Percentiles rank a stretch among this genome's conserved stretches.
Evolutionary conservation across 306 rosid species (phyloP).

Genomic region (Cicer cuneatum): DNA sequence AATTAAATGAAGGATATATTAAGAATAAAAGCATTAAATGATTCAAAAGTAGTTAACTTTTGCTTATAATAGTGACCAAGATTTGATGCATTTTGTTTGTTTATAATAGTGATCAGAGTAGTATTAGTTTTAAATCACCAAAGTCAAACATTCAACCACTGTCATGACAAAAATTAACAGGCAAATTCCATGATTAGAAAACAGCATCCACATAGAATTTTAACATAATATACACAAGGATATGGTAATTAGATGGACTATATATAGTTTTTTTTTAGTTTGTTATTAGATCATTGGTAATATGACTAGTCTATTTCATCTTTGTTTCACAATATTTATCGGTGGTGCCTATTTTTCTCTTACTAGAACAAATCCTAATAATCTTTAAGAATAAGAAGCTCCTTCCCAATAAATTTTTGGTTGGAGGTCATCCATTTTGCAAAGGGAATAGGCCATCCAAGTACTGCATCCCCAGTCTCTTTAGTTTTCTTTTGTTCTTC

Average conservation of each 20-base stretch:
- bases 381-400: slow-evolving; percentile 28
- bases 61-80: no score
- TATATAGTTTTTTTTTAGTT: slow-evolving; percentile 34
- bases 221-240: slow-evolving; percentile 4
- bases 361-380: slow-evolving; percentile 8
- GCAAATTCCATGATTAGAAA: slow-evolving; percentile 17
- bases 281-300: slow-evolving; percentile 6
- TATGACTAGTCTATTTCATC: slow-evolving; percentile 13
- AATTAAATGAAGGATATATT: no score
- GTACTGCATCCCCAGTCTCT: slow-evolving; percentile 8
- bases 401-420: slow-evolving; percentile 24
- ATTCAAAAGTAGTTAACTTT: no score
- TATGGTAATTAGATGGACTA: slow-evolving; percentile 26
- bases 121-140: not conserved
- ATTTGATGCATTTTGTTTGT: no score
- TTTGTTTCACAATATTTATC: slow-evolving; percentile 25
- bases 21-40: no score
- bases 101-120: no score
- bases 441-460: slow-evolving; percentile 1
- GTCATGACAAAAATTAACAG: slow-evolving; percentile 20
- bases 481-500: slow-evolving; percentile 5
- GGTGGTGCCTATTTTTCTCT: slow-evolving; percentile 6
- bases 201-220: slow-evolving; percentile 14
- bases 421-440: slow-evolving; percentile 16
- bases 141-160: not conserved